These are phyloP conservation scores for Galeopsis tetrahit DNA, from an alignment of 257 asterid genomes.

Conservation along the genomic window DNA sequence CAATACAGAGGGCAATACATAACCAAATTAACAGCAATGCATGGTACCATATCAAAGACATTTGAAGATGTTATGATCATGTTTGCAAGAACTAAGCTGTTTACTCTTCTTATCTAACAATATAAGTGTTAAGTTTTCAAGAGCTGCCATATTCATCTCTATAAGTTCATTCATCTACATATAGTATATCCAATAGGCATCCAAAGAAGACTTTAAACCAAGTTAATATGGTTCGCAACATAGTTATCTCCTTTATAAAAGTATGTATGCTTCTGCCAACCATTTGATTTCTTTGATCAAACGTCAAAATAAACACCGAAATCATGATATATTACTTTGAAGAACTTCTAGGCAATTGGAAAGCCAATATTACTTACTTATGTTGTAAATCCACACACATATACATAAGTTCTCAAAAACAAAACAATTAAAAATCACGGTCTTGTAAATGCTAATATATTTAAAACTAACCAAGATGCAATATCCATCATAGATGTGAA, in stretches of 20 bases:
- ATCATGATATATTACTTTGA: background rate
- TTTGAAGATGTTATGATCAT: background rate
- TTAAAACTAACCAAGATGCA: too few relatives aligned
- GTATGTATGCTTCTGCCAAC: background rate
- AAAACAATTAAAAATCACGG: background rate
- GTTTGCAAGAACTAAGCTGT: background rate
- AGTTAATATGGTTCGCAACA: background rate
- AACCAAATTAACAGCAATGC: background rate
- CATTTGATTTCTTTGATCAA: slow-evolving; percentile 1
- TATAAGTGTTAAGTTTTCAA: background rate
- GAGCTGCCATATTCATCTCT: background rate
- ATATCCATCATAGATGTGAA: too few relatives aligned
- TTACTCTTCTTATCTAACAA: background rate
- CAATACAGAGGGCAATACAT: background rate
- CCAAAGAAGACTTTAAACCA: background rate
- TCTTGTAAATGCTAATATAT: too few relatives aligned
- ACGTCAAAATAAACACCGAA: background rate
- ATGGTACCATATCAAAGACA: background rate
- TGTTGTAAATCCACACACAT: background rate
- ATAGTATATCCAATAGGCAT: background rate
- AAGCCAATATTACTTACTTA: background rate
- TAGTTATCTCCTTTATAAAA: background rate
- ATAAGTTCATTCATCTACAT: background rate
- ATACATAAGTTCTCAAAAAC: background rate
- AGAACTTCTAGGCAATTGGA: background rate